These are phyloP conservation scores for Pelargonium cotyledonis DNA, from an alignment of 441 rosid species.

Conservation along the genomic window DNA sequence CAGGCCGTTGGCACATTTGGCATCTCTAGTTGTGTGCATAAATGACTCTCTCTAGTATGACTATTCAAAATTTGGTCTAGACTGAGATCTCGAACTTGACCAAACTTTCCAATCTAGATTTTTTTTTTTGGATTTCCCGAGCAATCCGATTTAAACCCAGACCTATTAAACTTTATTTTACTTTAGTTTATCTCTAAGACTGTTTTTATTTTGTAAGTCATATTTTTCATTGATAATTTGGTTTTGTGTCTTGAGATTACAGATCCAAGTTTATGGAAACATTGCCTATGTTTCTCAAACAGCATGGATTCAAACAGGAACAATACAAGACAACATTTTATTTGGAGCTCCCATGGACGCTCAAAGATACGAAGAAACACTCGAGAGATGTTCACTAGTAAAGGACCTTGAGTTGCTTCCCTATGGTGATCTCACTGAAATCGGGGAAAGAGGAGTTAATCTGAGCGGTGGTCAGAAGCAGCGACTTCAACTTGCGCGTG, in stretches of 20 bases:
- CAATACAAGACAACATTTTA: slow-evolving; percentile 71
- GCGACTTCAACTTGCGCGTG: slow-evolving; percentile 94
- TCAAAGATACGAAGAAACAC: slow-evolving; percentile 63
- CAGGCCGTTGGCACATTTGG: too few relatives aligned
- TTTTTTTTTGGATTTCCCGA: too few relatives aligned
- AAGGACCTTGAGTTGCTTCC: slow-evolving; percentile 91
- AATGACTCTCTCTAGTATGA: too few relatives aligned
- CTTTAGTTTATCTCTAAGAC: too few relatives aligned
- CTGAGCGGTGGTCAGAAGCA: slow-evolving; percentile 98
- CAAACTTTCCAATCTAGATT: too few relatives aligned
- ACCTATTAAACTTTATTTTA: too few relatives aligned
- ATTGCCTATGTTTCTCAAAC: slow-evolving; percentile 91
- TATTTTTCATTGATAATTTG: not conserved
- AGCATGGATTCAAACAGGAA: slow-evolving; percentile 96
- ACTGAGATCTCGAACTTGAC: too few relatives aligned
- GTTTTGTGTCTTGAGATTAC: slow-evolving; percentile 18
- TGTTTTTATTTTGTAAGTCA: too few relatives aligned
- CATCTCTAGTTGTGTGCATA: too few relatives aligned
- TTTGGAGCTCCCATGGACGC: slow-evolving; percentile 71
- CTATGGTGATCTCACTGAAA: slow-evolving; percentile 82
- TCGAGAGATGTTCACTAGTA: slow-evolving; percentile 72
- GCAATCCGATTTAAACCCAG: too few relatives aligned
- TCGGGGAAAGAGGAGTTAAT: slow-evolving; percentile 96
- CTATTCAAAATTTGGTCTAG: too few relatives aligned
- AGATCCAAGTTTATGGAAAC: slow-evolving; percentile 72